Evolutionary conservation across 257 asterid genomes (phyloP).

Genomic region (Fraxinus pennsylvanica): DNA sequence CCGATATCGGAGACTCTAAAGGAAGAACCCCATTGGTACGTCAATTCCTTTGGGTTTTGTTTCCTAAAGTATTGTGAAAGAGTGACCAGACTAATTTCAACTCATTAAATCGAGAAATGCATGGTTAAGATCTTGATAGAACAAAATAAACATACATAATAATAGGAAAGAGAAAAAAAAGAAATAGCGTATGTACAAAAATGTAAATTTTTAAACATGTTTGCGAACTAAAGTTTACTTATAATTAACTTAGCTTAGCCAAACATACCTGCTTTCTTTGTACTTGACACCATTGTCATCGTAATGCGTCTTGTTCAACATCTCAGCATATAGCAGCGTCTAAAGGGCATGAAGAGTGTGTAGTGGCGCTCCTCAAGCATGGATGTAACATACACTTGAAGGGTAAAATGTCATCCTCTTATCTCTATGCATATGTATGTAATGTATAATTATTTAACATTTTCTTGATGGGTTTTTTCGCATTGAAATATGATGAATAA

Average conservation of each 20-base stretch:
- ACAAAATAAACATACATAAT: neutral
- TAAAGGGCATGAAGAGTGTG: conserved; percentile 88
- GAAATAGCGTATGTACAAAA: neutral
- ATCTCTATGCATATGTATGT: neutral
- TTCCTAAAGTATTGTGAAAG: neutral
- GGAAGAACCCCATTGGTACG: conserved; percentile 86
- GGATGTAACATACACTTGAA: conserved; percentile 69
- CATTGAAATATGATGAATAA: neutral
- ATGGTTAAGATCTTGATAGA: neutral
- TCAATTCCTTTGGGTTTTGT: neutral
- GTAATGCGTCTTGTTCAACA: conserved; percentile 4
- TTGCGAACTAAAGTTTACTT: neutral
- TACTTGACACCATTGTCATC: neutral
- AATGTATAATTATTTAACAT: neutral
- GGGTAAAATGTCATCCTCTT: conserved; percentile 37
- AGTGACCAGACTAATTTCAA: neutral
- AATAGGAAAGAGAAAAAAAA: neutral
- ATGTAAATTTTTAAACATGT: neutral
- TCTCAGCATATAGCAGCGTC: conserved; percentile 85
- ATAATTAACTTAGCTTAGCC: neutral
- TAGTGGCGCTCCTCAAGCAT: conserved; percentile 79
- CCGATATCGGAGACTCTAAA: conserved; percentile 73
- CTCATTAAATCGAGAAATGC: neutral
- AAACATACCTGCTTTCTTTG: neutral
- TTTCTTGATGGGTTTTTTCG: neutral